phyloP scores from a whole-genome alignment of 2,329 filamentous ascomycete genomes.

The Aspergillus persii region DNA sequence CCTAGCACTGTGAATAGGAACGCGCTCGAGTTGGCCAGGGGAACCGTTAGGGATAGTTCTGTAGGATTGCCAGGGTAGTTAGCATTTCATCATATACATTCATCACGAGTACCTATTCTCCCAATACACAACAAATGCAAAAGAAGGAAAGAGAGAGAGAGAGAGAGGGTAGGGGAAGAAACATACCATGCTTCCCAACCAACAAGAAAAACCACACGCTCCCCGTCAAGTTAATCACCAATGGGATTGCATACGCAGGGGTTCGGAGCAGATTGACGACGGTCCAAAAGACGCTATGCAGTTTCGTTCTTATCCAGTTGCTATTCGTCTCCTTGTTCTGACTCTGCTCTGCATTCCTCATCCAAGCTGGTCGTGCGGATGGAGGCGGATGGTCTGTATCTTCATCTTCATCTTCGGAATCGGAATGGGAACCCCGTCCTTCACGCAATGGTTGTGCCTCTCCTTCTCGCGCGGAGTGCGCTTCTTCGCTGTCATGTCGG shows the following conservation, averaged over 20 bases:
- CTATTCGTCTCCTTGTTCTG: not conserved
- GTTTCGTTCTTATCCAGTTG: conserved; percentile 58
- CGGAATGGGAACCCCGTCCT: not conserved
- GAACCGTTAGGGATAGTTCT: conserved; percentile 92
- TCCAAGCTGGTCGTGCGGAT: not conserved
- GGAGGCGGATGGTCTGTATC: not conserved
- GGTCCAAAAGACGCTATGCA: conserved; percentile 67
- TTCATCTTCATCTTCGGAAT: conserved; percentile 1
- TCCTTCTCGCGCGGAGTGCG: not conserved
- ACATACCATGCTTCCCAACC: conserved; percentile 84
- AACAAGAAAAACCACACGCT: conserved; percentile 96
- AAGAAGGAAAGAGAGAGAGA: not conserved
- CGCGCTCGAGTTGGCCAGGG: conserved; percentile 89
- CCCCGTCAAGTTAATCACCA: conserved; percentile 85
- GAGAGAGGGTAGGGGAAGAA: conserved; percentile 8
- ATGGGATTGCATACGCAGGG: conserved; percentile 78
- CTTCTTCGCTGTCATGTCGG: not conserved
- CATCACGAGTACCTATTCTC: no score
- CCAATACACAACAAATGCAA: not conserved
- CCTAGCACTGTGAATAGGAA: conserved; percentile 95
- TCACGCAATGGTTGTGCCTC: not conserved
- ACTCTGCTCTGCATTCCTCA: not conserved
- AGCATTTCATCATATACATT: not conserved
- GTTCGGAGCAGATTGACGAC: conserved; percentile 76
- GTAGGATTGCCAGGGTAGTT: not conserved